These are phyloP conservation scores for Trichosporon sp. DNA, from an alignment of 1,284 basidiomycete genomes.

Conservation along the genomic window DNA sequence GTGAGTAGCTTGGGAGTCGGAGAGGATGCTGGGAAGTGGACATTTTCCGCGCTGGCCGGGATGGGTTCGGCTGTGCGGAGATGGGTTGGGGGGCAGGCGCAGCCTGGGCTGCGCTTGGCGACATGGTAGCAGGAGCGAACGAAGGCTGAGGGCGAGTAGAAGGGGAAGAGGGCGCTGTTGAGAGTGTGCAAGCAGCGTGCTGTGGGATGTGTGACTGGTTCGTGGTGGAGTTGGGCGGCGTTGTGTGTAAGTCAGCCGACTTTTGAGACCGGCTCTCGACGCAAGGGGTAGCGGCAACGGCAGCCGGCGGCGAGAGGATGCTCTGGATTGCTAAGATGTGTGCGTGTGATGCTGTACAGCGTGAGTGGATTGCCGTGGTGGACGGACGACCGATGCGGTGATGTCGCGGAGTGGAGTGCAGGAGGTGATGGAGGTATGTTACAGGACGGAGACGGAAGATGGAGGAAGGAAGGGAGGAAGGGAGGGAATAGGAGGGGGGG, in stretches of 20 bases:
- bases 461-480: background rate
- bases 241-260: background rate
- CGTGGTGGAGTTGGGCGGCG: background rate
- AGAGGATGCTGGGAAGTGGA: constrained; percentile 11
- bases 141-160: background rate
- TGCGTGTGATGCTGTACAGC: background rate
- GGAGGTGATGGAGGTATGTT: background rate
- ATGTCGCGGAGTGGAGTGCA: background rate
- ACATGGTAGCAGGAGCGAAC: background rate
- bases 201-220: background rate
- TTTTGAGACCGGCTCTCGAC: background rate
- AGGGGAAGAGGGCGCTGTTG: background rate
- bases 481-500: background rate
- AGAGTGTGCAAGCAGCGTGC: background rate
- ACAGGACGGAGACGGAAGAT: background rate
- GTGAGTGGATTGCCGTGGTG: background rate
- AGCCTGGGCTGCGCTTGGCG: background rate
- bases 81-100: constrained; percentile 12
- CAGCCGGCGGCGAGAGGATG: background rate
- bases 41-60: constrained; percentile 15
- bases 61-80: constrained; percentile 20
- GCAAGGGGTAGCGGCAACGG: background rate
- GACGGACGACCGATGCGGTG: background rate
- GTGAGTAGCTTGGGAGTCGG: constrained; percentile 6
- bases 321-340: background rate